Evolutionary conservation across 805 yeast species (phyloP).

Genomic region (Suhomyces xylopsoci): DNA sequence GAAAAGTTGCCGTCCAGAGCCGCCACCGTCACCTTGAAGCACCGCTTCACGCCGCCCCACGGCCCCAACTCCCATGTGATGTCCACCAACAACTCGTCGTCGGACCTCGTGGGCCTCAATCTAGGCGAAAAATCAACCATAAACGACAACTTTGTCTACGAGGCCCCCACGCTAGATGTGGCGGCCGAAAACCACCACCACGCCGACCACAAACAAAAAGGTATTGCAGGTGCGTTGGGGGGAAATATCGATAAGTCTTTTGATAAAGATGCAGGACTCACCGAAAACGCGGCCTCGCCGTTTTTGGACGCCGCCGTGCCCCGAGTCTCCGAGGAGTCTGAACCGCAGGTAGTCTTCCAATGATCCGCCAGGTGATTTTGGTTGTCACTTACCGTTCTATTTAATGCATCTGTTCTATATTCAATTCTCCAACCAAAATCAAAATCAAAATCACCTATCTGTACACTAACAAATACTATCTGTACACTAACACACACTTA

Average conservation of each 20-base stretch:
- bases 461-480: too few species aligned
- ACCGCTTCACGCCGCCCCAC: slow-evolving; percentile 6
- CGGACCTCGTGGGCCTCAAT: slow-evolving; percentile 20
- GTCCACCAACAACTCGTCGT: slow-evolving; percentile 23
- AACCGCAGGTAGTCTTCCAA: slow-evolving; percentile 17
- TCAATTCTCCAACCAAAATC: neutral
- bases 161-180: slow-evolving; percentile 10
- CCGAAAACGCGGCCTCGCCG: slow-evolving; percentile 8
- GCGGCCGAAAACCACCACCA: neutral
- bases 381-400: neutral
- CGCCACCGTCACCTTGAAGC: slow-evolving; percentile 20
- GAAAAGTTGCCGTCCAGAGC: slow-evolving; percentile 39
- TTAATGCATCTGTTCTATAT: neutral
- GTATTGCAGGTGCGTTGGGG: slow-evolving; percentile 3
- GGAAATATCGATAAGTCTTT: slow-evolving; percentile 21
- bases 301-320: slow-evolving; percentile 4
- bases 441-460: neutral
- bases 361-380: slow-evolving; percentile 2
- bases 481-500: too few species aligned
- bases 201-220: neutral
- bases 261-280: slow-evolving; percentile 11
- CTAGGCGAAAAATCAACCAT: slow-evolving; percentile 18
- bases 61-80: neutral
- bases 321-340: neutral
- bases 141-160: slow-evolving; percentile 32